Conservation (phyloP, 495 filamentous ascomycete species). For the Tetracladium setigerum region DNA sequence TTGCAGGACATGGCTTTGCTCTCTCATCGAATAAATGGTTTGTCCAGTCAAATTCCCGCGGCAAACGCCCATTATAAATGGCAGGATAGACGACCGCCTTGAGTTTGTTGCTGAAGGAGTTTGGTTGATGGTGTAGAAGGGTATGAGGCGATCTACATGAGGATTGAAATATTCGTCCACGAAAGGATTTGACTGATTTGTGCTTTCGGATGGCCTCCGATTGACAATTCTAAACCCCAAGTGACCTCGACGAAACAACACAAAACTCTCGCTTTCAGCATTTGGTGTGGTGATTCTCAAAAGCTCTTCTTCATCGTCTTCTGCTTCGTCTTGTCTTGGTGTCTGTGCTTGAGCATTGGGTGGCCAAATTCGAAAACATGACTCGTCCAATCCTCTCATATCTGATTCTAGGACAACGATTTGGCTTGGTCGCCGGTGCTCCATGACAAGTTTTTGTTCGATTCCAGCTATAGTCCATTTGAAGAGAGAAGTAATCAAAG, state of each 20-base stretch:
- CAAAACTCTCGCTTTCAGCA: not conserved
- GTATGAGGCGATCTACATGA: conserved; percentile 2
- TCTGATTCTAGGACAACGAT: not conserved
- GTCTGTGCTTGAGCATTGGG: not conserved
- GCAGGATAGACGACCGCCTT: not conserved
- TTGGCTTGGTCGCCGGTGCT: not conserved
- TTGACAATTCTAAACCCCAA: not conserved
- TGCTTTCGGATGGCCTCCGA: not conserved
- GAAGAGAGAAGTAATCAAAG: conserved; percentile 1
- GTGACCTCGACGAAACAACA: conserved; percentile 1
- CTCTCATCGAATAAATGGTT: not conserved
- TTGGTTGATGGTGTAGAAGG: not conserved
- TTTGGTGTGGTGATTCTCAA: not conserved
- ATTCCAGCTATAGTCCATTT: not conserved
- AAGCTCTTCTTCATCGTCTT: not conserved
- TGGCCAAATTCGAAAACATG: conserved; percentile 6
- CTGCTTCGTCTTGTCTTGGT: not conserved
- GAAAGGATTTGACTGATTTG: too few relatives aligned
- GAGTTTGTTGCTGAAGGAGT: not conserved
- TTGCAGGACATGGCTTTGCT: not conserved
- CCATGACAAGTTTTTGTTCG: not conserved
- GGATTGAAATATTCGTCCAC: conserved; percentile 3
- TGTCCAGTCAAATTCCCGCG: not conserved
- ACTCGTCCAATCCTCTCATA: not conserved
- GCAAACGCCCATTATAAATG: not conserved